Percentiles rank a stretch among this genome's conserved stretches.
Evolutionary conservation across 73 alveolate genomes (phyloP).

Genomic region (Vitrella brassicaformis): DNA sequence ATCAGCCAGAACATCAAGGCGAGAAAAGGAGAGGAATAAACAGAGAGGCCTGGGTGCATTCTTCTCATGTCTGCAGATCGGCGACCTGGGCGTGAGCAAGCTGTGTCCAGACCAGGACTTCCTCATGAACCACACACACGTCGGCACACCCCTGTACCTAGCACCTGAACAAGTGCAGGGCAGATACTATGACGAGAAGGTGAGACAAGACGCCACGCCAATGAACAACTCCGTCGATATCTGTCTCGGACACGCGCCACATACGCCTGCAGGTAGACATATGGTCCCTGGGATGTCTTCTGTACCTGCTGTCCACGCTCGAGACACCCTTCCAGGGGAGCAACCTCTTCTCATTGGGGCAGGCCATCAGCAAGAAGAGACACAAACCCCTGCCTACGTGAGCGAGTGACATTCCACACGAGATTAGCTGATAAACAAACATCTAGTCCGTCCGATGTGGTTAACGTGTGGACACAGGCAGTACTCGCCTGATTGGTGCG

Average conservation of each 20-base stretch:
- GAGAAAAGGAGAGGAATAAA: no score
- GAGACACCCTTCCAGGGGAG: constrained; percentile 93
- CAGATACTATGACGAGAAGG: constrained; percentile 83
- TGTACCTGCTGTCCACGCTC: constrained; percentile 73
- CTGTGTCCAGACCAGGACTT: constrained; percentile 59
- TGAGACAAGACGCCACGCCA: no score
- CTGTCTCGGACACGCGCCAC: no score
- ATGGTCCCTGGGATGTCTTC: constrained; percentile 91
- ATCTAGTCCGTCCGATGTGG: no score
- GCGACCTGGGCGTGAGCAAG: constrained; percentile 94
- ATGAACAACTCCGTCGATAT: no score
- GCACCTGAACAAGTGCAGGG: constrained; percentile 90
- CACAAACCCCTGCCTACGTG: constrained; percentile 68
- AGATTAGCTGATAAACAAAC: no score
- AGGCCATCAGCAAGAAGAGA: constrained; percentile 60
- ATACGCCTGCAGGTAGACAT: constrained; percentile 67
- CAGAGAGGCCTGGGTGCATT: no score
- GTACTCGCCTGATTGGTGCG: no score
- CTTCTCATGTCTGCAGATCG: no score
- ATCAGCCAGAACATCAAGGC: constrained; percentile 40
- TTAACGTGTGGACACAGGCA: no score
- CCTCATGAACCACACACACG: constrained; percentile 77
- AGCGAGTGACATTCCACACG: constrained; percentile 1
- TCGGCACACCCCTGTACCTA: constrained; percentile 91
- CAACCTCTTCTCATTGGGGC: constrained; percentile 77